Percentiles rank a stretch among this genome's conserved stretches.
These are phyloP conservation scores for Achlya hypogyna DNA, from an alignment of 352 stramenopile species.

Conservation along the genomic window DNA sequence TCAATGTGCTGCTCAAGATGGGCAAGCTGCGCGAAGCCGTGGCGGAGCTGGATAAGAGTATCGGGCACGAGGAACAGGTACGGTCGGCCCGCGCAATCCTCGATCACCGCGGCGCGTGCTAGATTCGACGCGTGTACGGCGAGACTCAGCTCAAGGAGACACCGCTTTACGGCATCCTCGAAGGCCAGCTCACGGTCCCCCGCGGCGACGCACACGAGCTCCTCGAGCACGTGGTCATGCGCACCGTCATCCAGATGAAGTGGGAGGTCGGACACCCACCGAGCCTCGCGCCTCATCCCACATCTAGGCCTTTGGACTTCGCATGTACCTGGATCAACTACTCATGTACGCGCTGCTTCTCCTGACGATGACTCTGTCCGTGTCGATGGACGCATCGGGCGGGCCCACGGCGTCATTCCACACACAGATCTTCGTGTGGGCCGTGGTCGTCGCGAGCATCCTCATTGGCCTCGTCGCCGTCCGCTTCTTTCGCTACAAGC, in stretches of 20 bases:
- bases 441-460: background rate
- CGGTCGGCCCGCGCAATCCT: background rate
- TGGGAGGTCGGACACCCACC: background rate
- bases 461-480: background rate
- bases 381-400: background rate
- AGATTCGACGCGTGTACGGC: background rate
- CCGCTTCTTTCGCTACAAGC: background rate
- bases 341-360: slow-evolving; percentile 2
- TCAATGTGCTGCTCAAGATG: background rate
- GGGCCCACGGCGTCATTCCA: background rate
- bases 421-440: background rate
- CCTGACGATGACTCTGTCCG: background rate
- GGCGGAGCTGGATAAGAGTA: background rate
- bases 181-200: background rate
- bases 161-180: background rate
- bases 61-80: background rate
- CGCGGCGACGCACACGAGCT: background rate
- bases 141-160: background rate
- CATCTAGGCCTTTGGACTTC: background rate
- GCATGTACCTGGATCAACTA: slow-evolving; percentile 12
- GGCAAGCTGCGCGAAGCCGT: background rate
- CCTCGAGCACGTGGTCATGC: background rate
- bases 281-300: background rate
- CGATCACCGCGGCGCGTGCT: background rate
- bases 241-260: slow-evolving; percentile 1